Evolutionary conservation across 352 stramenopile genomes (phyloP).

Genomic region (Globisporangium orthogonon): DNA sequence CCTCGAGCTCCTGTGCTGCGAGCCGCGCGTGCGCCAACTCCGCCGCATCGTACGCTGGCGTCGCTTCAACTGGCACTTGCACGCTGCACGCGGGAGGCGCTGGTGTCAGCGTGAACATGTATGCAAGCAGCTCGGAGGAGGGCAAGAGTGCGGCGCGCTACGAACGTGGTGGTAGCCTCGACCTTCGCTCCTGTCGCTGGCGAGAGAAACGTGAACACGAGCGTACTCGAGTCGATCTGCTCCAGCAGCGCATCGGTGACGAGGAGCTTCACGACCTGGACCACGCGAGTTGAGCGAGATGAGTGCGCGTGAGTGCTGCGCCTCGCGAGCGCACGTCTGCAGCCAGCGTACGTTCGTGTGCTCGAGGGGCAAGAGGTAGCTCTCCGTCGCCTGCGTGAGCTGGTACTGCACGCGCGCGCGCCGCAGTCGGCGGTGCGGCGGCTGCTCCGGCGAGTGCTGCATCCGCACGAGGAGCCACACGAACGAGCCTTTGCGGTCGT

Average conservation of each 20-base stretch:
- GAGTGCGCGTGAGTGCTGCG: not conserved
- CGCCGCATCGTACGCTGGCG: not conserved
- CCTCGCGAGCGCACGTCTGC: not conserved
- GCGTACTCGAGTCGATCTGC: conserved; percentile 25
- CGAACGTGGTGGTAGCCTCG: not conserved
- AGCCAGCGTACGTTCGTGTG: conserved; percentile 41
- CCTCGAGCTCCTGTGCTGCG: not conserved
- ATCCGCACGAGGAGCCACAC: conserved; percentile 44
- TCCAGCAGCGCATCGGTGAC: conserved; percentile 48
- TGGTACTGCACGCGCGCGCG: conserved; percentile 44
- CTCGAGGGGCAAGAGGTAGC: conserved; percentile 38
- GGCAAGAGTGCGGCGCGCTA: not conserved
- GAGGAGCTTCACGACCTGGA: conserved; percentile 38
- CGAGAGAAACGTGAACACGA: conserved; percentile 42
- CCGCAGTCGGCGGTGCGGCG: conserved; percentile 1
- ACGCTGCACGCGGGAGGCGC: not conserved
- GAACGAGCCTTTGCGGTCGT: conserved; percentile 24
- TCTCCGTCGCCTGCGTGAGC: conserved; percentile 39
- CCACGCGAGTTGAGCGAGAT: not conserved
- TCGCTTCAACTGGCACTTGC: not conserved
- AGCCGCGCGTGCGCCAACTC: conserved; percentile 2
- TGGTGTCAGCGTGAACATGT: too few species aligned
- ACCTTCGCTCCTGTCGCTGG: not conserved
- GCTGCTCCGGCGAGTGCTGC: conserved; percentile 12
- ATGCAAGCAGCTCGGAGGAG: not conserved